These are phyloP conservation scores for Aureobasidium sp. DNA, from an alignment of 2,329 filamentous ascomycete species.

Conservation along the genomic window DNA sequence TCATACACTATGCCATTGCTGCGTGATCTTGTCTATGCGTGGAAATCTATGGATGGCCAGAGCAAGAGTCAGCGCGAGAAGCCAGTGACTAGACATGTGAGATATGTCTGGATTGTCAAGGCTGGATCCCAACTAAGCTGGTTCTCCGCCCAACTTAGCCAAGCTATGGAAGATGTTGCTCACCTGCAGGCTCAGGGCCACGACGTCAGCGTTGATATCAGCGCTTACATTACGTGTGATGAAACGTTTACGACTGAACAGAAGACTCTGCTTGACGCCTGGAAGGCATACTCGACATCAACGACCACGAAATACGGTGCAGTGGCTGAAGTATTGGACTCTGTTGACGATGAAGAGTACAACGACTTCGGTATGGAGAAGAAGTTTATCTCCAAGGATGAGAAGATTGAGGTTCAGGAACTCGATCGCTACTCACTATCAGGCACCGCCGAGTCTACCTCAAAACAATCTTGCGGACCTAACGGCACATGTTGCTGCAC, in stretches of 20 bases:
- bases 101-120: constrained; percentile 52
- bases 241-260: constrained; percentile 36
- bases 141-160: constrained; percentile 43
- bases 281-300: constrained; percentile 14
- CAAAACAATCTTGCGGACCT: constrained; percentile 20
- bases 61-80: constrained; percentile 17
- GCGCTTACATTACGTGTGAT: constrained; percentile 48
- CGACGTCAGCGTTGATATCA: constrained; percentile 40
- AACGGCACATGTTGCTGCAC: constrained; percentile 41
- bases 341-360: constrained; percentile 8
- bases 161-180: constrained; percentile 35
- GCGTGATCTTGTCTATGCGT: constrained; percentile 41
- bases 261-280: constrained; percentile 21
- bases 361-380: neutral
- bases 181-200: constrained; percentile 27
- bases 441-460: constrained; percentile 4
- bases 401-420: constrained; percentile 23
- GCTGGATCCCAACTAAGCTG: constrained; percentile 43
- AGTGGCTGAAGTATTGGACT: constrained; percentile 16
- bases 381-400: constrained; percentile 12
- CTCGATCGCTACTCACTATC: constrained; percentile 14
- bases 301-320: constrained; percentile 17
- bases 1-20: constrained; percentile 50
- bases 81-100: constrained; percentile 39
- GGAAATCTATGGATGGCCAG: constrained; percentile 22